These are phyloP conservation scores for Quercus phellos DNA, from an alignment of 331 rosid species.

Conservation along the genomic window DNA sequence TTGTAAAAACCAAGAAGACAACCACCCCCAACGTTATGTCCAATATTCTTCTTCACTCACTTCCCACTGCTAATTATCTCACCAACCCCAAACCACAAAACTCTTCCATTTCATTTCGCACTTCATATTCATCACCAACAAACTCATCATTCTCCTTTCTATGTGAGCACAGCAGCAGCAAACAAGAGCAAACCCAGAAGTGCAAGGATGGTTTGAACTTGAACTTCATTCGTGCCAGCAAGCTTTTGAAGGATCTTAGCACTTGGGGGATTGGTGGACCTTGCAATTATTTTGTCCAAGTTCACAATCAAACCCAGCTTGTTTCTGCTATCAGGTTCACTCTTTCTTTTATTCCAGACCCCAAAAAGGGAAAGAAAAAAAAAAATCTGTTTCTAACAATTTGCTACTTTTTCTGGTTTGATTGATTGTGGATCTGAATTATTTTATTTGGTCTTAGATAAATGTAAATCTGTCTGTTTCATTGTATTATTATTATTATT, in stretches of 20 bases:
- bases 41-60: too few species aligned
- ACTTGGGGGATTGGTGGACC: conserved; percentile 37
- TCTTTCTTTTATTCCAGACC: too few species aligned
- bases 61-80: neutral
- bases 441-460: neutral
- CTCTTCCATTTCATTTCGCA: neutral
- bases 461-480: neutral
- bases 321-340: conserved; percentile 27
- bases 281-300: conserved; percentile 26
- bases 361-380: too few species aligned
- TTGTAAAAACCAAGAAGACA: too few species aligned
- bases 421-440: neutral
- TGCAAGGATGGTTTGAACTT: neutral
- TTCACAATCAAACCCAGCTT: conserved; percentile 23
- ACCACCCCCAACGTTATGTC: too few species aligned
- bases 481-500: too few species aligned
- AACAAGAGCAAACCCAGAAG: conserved; percentile 2
- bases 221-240: conserved; percentile 16
- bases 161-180: conserved; percentile 3
- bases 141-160: neutral
- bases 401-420: too few species aligned
- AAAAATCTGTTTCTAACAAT: too few species aligned
- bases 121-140: neutral
- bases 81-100: neutral
- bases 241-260: conserved; percentile 29